These are phyloP conservation scores for Rostrohypoxylon terebratum DNA, from an alignment of 495 filamentous ascomycete genomes.

Conservation along the genomic window DNA sequence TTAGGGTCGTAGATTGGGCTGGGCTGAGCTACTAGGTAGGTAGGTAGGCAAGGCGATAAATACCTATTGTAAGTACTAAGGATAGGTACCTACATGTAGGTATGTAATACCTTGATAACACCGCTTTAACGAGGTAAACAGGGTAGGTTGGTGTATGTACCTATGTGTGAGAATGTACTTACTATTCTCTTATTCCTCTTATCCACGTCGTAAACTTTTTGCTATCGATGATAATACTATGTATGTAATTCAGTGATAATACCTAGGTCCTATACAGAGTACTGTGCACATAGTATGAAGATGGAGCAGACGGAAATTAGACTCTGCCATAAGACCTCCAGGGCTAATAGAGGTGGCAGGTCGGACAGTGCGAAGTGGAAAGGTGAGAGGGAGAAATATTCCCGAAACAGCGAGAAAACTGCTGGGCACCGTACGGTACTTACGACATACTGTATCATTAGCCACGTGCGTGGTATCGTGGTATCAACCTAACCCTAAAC, in stretches of 20 bases:
- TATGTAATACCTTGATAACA: conserved; percentile 12
- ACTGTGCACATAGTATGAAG: conserved; percentile 28
- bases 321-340: too few species aligned
- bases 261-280: too few species aligned
- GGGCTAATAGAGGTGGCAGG: conserved; percentile 20
- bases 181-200: not conserved
- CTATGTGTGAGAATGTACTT: too few species aligned
- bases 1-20: not conserved
- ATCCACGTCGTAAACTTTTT: not conserved
- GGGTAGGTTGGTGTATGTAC: not conserved
- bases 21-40: conserved; percentile 30
- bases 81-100: too few species aligned
- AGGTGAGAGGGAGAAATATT: conserved; percentile 1
- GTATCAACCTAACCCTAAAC: not conserved
- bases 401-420: conserved; percentile 17
- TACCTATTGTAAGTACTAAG: too few species aligned
- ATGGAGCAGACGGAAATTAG: conserved; percentile 11
- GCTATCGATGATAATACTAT: not conserved
- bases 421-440: not conserved
- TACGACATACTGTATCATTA: not conserved
- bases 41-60: conserved; percentile 19
- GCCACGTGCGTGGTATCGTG: conserved; percentile 27
- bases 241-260: too few species aligned
- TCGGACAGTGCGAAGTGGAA: conserved; percentile 12
- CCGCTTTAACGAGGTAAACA: not conserved